These are phyloP conservation scores for Staphylotrichum tortipilum DNA, from an alignment of 495 filamentous ascomycete genomes.

Conservation along the genomic window DNA sequence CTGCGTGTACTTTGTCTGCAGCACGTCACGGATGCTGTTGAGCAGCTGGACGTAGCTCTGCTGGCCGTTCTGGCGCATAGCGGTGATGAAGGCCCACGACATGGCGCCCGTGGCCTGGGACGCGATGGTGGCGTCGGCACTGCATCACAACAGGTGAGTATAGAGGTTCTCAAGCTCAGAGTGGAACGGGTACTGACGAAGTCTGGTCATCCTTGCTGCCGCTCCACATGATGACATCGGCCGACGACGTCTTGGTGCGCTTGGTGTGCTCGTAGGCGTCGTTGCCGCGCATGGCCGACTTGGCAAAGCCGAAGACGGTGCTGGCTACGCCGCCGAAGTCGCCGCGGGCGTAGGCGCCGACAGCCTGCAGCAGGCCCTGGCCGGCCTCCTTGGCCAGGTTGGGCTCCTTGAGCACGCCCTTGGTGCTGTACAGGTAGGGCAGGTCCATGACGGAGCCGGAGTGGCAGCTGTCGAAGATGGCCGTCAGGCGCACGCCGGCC, in stretches of 20 bases:
- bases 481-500: conserved; percentile 82
- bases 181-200: conserved; percentile 68
- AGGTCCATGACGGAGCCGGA: conserved; percentile 93
- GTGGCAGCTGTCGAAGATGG: conserved; percentile 98
- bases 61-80: conserved; percentile 84
- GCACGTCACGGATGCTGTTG: conserved; percentile 86
- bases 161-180: not conserved
- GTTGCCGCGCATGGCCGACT: conserved; percentile 78
- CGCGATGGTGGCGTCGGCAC: conserved; percentile 54
- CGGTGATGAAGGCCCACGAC: conserved; percentile 90
- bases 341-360: conserved; percentile 74
- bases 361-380: conserved; percentile 73
- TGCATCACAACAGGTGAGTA: conserved; percentile 19
- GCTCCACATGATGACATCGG: conserved; percentile 98
- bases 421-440: conserved; percentile 92
- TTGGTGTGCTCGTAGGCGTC: conserved; percentile 74
- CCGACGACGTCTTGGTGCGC: conserved; percentile 85
- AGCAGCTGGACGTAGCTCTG: conserved; percentile 93
- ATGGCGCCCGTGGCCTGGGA: conserved; percentile 93
- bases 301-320: conserved; percentile 69
- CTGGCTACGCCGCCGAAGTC: conserved; percentile 71
- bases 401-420: conserved; percentile 94
- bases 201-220: conserved; percentile 95
- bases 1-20: conserved; percentile 79
- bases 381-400: conserved; percentile 96